Conservation (phyloP, 441 rosid species). For the Brassica hybrid region DNA sequence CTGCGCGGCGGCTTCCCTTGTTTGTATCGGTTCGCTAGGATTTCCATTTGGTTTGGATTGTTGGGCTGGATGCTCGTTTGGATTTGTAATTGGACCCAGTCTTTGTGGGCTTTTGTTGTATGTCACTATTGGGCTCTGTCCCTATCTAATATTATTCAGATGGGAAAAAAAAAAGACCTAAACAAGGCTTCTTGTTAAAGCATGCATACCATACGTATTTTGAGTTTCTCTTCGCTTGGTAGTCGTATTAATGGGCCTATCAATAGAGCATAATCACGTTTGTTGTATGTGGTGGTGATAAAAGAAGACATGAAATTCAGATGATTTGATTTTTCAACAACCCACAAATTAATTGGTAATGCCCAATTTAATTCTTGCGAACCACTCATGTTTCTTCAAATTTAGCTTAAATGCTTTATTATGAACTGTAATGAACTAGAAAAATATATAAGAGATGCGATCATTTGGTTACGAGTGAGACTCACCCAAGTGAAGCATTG, state of each 20-base stretch:
- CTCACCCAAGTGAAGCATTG: neutral
- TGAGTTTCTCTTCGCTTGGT: neutral
- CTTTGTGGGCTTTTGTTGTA: too few species aligned
- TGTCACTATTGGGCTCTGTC: too few species aligned
- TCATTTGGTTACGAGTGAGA: too few species aligned
- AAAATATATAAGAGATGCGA: too few species aligned
- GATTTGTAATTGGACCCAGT: too few species aligned
- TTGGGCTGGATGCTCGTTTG: too few species aligned
- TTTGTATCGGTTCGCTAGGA: too few species aligned
- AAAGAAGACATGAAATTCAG: neutral
- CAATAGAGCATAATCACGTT: conserved; percentile 13
- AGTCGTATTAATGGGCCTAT: neutral
- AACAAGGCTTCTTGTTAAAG: conserved; percentile 22
- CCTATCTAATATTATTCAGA: too few species aligned
- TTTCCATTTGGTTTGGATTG: too few species aligned
- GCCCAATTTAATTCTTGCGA: neutral
- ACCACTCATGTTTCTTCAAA: neutral
- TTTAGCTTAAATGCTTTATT: too few species aligned
- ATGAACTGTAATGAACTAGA: neutral
- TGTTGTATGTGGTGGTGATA: neutral
- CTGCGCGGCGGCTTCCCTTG: too few species aligned
- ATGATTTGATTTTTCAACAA: neutral
- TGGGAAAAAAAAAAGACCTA: too few species aligned
- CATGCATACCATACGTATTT: conserved; percentile 20
- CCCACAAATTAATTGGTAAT: neutral